Evolutionary conservation across 805 yeast genomes (phyloP).

Genomic region (Hanseniaspora guilliermondii): DNA sequence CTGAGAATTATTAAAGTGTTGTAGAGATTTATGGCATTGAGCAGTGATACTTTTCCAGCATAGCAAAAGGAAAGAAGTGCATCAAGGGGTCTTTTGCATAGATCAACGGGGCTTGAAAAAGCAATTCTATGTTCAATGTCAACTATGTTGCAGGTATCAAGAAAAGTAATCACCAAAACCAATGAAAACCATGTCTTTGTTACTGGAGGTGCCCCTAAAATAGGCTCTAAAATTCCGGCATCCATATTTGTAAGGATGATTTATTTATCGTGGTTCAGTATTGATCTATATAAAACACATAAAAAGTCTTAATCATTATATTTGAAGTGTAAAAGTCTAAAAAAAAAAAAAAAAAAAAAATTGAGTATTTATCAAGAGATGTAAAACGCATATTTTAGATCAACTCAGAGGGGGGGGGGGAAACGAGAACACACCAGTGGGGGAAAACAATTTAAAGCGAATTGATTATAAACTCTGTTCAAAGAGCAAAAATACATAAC

Average conservation of each 20-base stretch:
- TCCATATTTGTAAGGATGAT: not conserved
- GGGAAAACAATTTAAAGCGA: too few relatives aligned
- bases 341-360: not conserved
- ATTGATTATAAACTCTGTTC: too few relatives aligned
- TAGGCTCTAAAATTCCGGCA: not conserved
- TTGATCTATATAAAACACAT: not conserved
- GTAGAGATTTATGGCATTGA: not conserved
- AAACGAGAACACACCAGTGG: too few relatives aligned
- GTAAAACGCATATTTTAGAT: too few relatives aligned
- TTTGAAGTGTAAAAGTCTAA: not conserved
- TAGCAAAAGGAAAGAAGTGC: not conserved
- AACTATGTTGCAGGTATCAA: not conserved
- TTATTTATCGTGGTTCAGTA: too few relatives aligned
- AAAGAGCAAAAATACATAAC: too few relatives aligned
- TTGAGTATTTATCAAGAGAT: too few relatives aligned
- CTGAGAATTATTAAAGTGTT: not conserved
- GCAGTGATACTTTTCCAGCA: not conserved
- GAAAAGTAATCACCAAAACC: not conserved
- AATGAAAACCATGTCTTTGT: conserved; percentile 8
- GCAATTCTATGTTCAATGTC: not conserved
- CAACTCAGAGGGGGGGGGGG: too few relatives aligned
- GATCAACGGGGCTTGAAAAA: not conserved
- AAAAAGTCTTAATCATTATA: not conserved
- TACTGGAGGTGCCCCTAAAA: conserved; percentile 8
- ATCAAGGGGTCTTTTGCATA: not conserved